Conservation (phyloP, 1,139 yeast species). For the Lodderomyces parapsilosis region DNA sequence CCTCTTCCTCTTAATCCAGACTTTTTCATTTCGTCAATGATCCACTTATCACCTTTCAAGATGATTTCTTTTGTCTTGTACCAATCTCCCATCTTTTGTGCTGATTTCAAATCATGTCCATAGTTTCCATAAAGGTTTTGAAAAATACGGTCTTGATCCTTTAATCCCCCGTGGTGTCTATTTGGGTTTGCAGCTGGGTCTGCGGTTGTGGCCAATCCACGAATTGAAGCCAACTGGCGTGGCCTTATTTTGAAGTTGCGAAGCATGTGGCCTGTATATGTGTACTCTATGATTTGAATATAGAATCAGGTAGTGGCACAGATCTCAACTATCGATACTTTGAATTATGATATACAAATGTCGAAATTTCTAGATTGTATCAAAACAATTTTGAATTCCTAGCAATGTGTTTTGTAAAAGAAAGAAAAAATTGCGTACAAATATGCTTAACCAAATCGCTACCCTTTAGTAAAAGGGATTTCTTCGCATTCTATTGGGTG, state of each 20-base stretch:
- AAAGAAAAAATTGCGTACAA: background rate
- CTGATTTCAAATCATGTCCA: slow-evolving; percentile 72
- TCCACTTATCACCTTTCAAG: slow-evolving; percentile 83
- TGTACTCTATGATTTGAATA: background rate
- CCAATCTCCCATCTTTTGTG: slow-evolving; percentile 86
- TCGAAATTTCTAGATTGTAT: background rate
- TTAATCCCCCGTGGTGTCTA: slow-evolving; percentile 69
- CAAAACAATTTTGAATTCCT: too few relatives aligned
- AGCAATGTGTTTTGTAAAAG: background rate
- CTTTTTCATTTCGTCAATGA: slow-evolving; percentile 79
- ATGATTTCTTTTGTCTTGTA: slow-evolving; percentile 83
- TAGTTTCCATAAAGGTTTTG: slow-evolving; percentile 76
- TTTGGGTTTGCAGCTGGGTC: slow-evolving; percentile 53
- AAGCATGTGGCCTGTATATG: slow-evolving; percentile 18
- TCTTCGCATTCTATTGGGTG: slow-evolving; percentile 24
- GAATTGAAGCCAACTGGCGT: slow-evolving; percentile 16
- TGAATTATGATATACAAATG: background rate
- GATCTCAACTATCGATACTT: background rate
- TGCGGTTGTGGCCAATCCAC: slow-evolving; percentile 45
- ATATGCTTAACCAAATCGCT: slow-evolving; percentile 6
- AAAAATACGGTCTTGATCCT: slow-evolving; percentile 81
- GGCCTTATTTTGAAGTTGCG: slow-evolving; percentile 19
- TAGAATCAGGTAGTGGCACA: too few relatives aligned
- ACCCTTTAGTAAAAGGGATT: slow-evolving; percentile 23
- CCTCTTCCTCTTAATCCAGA: slow-evolving; percentile 90